Evolutionary conservation across 1,139 yeast genomes (phyloP).

Genomic region (Maudiozyma humilis): DNA sequence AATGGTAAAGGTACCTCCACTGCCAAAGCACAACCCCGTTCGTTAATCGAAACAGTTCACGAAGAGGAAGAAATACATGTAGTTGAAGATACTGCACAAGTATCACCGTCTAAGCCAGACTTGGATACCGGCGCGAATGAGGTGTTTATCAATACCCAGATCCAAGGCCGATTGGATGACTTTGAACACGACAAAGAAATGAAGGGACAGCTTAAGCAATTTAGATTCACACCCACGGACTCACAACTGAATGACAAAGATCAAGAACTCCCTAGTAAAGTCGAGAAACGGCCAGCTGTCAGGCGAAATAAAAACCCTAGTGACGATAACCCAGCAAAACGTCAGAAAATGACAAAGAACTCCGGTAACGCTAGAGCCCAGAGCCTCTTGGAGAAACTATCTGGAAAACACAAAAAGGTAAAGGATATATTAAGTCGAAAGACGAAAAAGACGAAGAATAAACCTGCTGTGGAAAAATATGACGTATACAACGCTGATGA

Average conservation of each 20-base stretch:
- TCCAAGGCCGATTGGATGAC: constrained; percentile 28
- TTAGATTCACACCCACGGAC: constrained; percentile 12
- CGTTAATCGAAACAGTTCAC: background rate
- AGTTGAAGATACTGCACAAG: no score
- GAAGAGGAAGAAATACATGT: background rate
- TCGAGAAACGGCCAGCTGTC: background rate
- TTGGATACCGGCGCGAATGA: no score
- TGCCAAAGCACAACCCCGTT: background rate
- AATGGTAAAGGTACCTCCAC: background rate
- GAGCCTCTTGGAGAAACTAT: constrained; percentile 20
- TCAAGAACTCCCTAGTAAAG: background rate
- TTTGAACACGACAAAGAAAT: constrained; percentile 14
- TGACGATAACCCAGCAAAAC: background rate
- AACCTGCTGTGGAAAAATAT: constrained; percentile 8
- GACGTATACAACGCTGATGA: constrained; percentile 26
- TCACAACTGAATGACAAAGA: background rate
- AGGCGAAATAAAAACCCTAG: background rate
- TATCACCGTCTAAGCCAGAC: no score
- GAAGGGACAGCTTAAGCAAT: constrained; percentile 15
- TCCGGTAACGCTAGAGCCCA: constrained; percentile 15
- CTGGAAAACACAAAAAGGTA: constrained; percentile 27
- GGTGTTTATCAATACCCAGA: constrained; percentile 27
- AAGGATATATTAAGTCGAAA: constrained; percentile 18
- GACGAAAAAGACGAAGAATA: constrained; percentile 1
- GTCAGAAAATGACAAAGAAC: constrained; percentile 9